Base-by-base conservation (phyloP, 768 basidiomycete genomes). In the Lactifluus echinatus region DNA sequence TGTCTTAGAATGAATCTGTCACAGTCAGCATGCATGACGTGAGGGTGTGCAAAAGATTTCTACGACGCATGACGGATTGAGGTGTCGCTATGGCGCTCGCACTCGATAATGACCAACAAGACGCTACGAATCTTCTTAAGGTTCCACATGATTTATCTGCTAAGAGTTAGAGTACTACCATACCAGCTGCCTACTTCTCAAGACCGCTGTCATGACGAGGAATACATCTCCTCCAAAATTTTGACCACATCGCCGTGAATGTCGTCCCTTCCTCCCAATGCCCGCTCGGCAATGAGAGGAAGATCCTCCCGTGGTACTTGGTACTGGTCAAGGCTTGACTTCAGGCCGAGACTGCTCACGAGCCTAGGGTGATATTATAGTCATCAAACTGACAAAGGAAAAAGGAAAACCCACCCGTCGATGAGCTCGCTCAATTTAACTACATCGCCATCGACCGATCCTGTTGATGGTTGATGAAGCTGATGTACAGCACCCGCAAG, bases 361-460 rank as follows among this genome's bases (percentile, higher is more conserved):
- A 90, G 76, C 48, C 87, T 87, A 21, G 50, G 29, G n/a, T 7
- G 17, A 5, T 23, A 33, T 37, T 23, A 39, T 49, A 31, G 26
- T 4, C 31, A 21, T 11, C 48, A 24, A 36, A 11, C 17, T 19
- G 47, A 36, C 39, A 17, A 55, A 33, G 59, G 21, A n/a, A 17
- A 37, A 39, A 48, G 37, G 60, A 37, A 42, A 4, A 26, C 81
- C 46, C 64, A 85, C 85, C 73, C 68, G 19, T 77, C 71, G 54
- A 89, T 84, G 57, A 79, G 69, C 17, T 65, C 67, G 2, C 83
- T 77, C 28, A 88, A 70, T 51, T 71, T 73, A 39, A 66, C 71
- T 28, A 84, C 73, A 64, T 88, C 87, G n/a, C 79, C 81, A 4
- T 85, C 82, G 17, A 80, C 51, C 0, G 81, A 78, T 26, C 84